Base-by-base conservation (phyloP, 768 basidiomycete species). In the Macrolepiota albuminosa region DNA sequence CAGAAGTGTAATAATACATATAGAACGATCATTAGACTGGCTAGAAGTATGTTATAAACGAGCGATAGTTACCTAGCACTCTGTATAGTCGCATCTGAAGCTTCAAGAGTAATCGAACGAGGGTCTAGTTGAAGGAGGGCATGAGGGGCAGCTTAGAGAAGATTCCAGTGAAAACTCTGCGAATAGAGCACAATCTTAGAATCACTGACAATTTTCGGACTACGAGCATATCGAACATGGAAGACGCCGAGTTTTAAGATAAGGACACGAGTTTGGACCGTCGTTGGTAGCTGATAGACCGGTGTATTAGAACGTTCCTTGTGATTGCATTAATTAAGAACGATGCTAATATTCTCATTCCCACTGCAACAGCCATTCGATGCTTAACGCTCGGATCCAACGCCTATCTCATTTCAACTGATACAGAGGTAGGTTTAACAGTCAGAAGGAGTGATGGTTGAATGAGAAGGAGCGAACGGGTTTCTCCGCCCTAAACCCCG, bases 141-240 rank as follows among this genome's bases (percentile, higher is more conserved):
- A 29, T 51, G 6, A 61, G 43, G 48, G 51, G 14, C 29, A 47
- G 46, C 16, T 47, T 24, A 6, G 10, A 26, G 24, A 14, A 60
- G 10, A 60, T 37, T n/a, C 36, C 14, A 21, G 53, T 13, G 18
- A 54, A 47, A 10, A 21, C 34, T 21, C 33, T 34, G 34, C 56
- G 60, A 36, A 57, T 57, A 24, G 18, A 8, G 29, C n/a, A 33
- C n/a, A 56, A 57, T 33, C 56, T 57, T 33, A 45, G 39, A 53
- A 61, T 13, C 13, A 37, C 34, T 9, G 39, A 18, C 37, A 43
- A 48, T 26, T 57, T 56, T n/a, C n/a, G 7, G 31, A n/a, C 39
- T 31, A 43, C 21, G 6, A 57, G 50, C 26, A 46, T 39, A 26
- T 54, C 13, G 24, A 47, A 37, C 36, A 10, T 37, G 42, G 11